Evolutionary conservation across 768 basidiomycete genomes (phyloP).

Genomic region (Amanita pallidorosea): DNA sequence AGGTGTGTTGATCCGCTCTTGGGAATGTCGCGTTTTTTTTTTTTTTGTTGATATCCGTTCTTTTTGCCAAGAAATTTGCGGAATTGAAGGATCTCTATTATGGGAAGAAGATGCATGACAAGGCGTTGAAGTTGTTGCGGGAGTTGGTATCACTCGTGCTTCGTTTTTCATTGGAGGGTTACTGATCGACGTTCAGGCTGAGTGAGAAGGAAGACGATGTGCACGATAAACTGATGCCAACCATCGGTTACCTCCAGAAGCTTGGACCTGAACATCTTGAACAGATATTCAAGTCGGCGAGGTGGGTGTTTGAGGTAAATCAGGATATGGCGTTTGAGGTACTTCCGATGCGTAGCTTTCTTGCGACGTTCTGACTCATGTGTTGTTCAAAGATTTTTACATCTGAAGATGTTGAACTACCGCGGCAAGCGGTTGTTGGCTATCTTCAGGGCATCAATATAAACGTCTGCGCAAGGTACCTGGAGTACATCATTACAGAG

Average conservation of each 20-base stretch:
- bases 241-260: conserved; percentile 85
- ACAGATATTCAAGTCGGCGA: conserved; percentile 71
- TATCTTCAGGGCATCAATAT: conserved; percentile 68
- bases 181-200: conserved; percentile 36
- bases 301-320: conserved; percentile 79
- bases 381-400: conserved; percentile 69
- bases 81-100: conserved; percentile 89
- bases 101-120: conserved; percentile 90
- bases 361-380: background rate
- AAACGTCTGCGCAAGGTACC: conserved; percentile 62
- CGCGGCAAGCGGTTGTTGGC: conserved; percentile 61
- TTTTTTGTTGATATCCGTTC: conserved; percentile 1
- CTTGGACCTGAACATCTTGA: conserved; percentile 74
- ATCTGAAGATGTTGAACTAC: conserved; percentile 89
- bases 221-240: conserved; percentile 73
- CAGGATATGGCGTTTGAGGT: conserved; percentile 71
- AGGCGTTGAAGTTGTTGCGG: conserved; percentile 75
- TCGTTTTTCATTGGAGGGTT: background rate
- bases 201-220: conserved; percentile 68
- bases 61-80: conserved; percentile 60
- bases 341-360: conserved; percentile 1
- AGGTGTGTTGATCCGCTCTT: conserved; percentile 36
- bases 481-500: conserved; percentile 77
- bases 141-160: conserved; percentile 42
- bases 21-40: no score